phyloP scores from a whole-genome alignment of 2,329 filamentous ascomycete genomes.

The Teratosphaeria viscida region DNA sequence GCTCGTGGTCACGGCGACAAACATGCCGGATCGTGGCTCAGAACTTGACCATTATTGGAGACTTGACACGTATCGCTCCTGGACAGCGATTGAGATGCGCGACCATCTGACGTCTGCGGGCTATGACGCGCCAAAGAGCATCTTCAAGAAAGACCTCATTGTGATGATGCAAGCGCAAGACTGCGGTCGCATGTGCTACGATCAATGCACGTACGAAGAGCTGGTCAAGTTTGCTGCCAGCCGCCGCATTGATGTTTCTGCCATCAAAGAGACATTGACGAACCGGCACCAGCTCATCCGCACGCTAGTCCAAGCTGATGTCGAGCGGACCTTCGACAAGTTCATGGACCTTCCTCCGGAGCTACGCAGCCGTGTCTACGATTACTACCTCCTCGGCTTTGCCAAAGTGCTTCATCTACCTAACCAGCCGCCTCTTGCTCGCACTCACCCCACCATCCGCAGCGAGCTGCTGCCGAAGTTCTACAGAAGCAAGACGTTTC shows the following conservation, averaged over 20 bases:
- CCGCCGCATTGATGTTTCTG: background rate
- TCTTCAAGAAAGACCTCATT: background rate
- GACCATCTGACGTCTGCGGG: background rate
- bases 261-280: background rate
- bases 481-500: background rate
- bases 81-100: background rate
- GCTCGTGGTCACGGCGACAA: too few species aligned
- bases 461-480: background rate
- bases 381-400: background rate
- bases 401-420: background rate
- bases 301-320: background rate
- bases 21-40: too few species aligned
- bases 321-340: background rate
- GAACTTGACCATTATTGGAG: background rate
- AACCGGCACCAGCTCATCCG: background rate
- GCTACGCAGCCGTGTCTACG: background rate
- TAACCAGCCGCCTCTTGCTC: background rate
- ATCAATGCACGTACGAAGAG: background rate
- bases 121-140: background rate
- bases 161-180: background rate
- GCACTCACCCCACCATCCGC: background rate
- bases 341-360: background rate
- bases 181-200: background rate
- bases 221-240: background rate
- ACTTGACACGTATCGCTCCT: background rate